Base-by-base conservation (phyloP, 495 filamentous ascomycete species). In the Aspergillus funiculosus region DNA sequence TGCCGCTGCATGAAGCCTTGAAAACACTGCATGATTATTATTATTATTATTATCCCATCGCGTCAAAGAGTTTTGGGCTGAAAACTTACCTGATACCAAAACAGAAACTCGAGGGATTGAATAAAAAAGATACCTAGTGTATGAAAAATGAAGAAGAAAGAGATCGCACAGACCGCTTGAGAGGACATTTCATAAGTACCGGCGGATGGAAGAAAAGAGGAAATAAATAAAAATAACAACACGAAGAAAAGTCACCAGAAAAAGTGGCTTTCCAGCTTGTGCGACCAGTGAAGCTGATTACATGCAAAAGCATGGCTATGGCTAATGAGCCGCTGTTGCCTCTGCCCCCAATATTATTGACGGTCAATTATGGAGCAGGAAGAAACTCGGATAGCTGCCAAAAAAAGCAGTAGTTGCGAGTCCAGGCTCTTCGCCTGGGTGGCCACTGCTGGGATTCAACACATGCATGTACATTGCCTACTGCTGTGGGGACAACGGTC, bases 21-120 rank as follows among this genome's bases (percentile, higher is more conserved):
- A 24, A 40, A 40, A 27, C 29, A 18, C 25, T 41, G 39, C 39
- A 41, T 8, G 15, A 41, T 24, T 17, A 29, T 41, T 40, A 27
- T 4, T 14, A 25, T 27, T n/a, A n/a, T n/a, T n/a, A n/a, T n/a
- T n/a, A 27, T 6, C 6, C 18, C 15, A 13, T 15, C 14, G 25
- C 8, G 17, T 26, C 13, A 27, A 8, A 18, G n/a, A n/a, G n/a
- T n/a, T n/a, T 27, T 17, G 13, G 22, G 25, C 25, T 26, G 39
- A 41, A 17, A 41, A 41, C 39, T 8, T 27, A 8, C 11, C 13
- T 3, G 15, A 26, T 29, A 9, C 5, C 39, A 21, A 29, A 30
- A 26, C 39, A 41, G 21, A 29, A 29, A 41, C 14, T 3, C 10
- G 8, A 11, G 5, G 35, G n/a, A n/a, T n/a, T n/a, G n/a, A n/a